phyloP scores from a whole-genome alignment of 768 basidiomycete species.

The Suillus discolor region DNA sequence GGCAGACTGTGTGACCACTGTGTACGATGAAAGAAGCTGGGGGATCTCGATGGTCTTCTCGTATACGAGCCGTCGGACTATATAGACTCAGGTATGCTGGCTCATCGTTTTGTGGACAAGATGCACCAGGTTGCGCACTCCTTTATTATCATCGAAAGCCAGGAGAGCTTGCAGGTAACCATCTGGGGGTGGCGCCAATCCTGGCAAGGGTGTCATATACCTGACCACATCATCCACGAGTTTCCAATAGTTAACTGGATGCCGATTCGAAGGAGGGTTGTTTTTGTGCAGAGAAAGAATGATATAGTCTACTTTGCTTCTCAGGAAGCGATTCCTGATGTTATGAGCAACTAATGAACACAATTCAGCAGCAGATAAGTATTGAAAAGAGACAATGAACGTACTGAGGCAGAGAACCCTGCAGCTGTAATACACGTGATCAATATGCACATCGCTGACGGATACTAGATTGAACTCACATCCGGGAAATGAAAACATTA shows the following conservation, averaged over 20 bases:
- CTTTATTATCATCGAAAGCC: conserved; percentile 17
- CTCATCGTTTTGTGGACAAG: conserved; percentile 22
- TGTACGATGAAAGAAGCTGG: conserved; percentile 23
- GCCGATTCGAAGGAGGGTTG: conserved; percentile 1
- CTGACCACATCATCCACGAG: conserved; percentile 10
- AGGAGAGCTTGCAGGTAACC: conserved; percentile 19
- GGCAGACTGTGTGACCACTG: conserved; percentile 17
- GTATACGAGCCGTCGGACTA: conserved; percentile 34
- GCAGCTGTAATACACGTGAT: conserved; percentile 39
- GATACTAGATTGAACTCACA: conserved; percentile 38
- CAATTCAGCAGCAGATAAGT: background rate
- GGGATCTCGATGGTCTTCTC: conserved; percentile 32
- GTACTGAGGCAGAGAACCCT: conserved; percentile 49
- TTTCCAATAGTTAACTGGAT: conserved; percentile 14
- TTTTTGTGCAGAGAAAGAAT: conserved; percentile 16
- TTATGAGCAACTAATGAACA: conserved; percentile 38
- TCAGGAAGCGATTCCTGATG: conserved; percentile 6
- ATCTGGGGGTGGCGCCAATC: background rate
- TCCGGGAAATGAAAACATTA: conserved; percentile 46
- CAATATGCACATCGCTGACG: background rate
- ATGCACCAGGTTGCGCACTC: conserved; percentile 25
- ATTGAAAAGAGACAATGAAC: conserved; percentile 19
- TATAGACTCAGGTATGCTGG: background rate
- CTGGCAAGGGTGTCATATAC: background rate
- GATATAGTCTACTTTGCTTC: conserved; percentile 7